Evolutionary conservation across 495 filamentous ascomycete species (phyloP), one percentile per base, ranked within the genome.

Genomic region (Aspergillus heteromorphus): DNA sequence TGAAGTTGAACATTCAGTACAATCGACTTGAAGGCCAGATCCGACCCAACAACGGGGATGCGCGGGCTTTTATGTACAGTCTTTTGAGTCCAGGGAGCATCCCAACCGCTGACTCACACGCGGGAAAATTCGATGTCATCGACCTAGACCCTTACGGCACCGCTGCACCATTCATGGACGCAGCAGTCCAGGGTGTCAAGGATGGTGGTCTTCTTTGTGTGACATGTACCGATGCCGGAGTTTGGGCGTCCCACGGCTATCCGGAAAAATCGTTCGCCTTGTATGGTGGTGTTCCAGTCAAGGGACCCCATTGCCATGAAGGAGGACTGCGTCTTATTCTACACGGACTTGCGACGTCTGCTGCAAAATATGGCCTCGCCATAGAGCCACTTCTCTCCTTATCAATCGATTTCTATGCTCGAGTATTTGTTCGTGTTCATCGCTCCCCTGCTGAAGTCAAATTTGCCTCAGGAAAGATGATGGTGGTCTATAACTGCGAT

Each of bases 101-200:
- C 3, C 48, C 55, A 7, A 51, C 45, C 31, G 36, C 38, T 10
- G 52, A 54, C 19, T 11, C 34, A 7, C 30, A 61, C 13, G 34
- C 51, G 7, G 55, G 66, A 25, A 74, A 70, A 48, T 97, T 95
- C 70, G 85, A 97, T 61, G 90, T 97, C 29, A 95, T 99, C 55
- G 93, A 99, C 65, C 80, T 99, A 17, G 93, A 99, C 66, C 93
- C 93, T 0, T 99, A 97, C 64, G 93, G 93, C 16, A 90, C 88
- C 1, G 93, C 95, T 0, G 86, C 85, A 21, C 87, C 91, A 1
- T 97, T 97, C 70, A 69, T 97, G 13, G 93, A 99, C 64, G 85
- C 88, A 4, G 90, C 95, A 3, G 77, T 97, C 1, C 90, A 95
- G 62, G 83, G 85, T 0, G 75, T 97, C 10, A 83, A 82, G 30